phyloP scores from a whole-genome alignment of 2,329 filamentous ascomycete species.

The Aureobasidium sp. region DNA sequence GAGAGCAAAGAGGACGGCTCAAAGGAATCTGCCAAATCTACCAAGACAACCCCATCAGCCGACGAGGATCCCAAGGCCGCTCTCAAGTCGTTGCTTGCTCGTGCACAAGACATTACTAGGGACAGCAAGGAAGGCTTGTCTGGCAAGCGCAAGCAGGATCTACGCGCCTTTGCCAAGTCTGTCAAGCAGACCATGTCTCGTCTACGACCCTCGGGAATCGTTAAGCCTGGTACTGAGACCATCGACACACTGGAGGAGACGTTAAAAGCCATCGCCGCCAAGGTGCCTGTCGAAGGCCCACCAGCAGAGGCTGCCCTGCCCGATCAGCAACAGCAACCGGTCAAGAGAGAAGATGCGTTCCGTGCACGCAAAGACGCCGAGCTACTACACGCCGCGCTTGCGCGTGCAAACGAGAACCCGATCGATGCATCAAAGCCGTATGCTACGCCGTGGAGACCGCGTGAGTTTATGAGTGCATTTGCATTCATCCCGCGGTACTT shows the following conservation, averaged over 20 bases:
- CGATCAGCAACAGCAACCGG: conserved; percentile 22
- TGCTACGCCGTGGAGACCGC: conserved; percentile 80
- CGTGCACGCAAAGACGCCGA: conserved; percentile 51
- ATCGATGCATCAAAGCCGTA: conserved; percentile 75
- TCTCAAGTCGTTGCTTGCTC: conserved; percentile 49
- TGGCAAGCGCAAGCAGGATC: conserved; percentile 66
- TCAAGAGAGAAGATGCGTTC: conserved; percentile 40
- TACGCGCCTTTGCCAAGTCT: conserved; percentile 64
- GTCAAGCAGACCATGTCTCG: conserved; percentile 58
- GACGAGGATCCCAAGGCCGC: conserved; percentile 35
- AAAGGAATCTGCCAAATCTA: conserved; percentile 21
- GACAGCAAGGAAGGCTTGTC: conserved; percentile 47
- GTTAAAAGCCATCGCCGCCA: conserved; percentile 33
- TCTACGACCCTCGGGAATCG: conserved; percentile 29
- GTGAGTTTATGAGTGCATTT: conserved; percentile 83
- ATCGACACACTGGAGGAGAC: conserved; percentile 30
- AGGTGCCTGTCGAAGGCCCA: conserved; percentile 37
- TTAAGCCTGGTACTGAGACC: conserved; percentile 20
- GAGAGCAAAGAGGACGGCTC: conserved; percentile 23
- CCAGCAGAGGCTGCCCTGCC: conserved; percentile 14
- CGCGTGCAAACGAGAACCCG: conserved; percentile 65
- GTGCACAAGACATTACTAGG: conserved; percentile 55
- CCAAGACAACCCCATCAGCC: conserved; percentile 33
- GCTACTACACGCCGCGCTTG: conserved; percentile 51
- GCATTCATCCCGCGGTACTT: conserved; percentile 92